Percentiles rank a stretch among this genome's conserved stretches.
Conservation (phyloP, 2,329 filamentous ascomycete species). For the Neonectria coccinea region DNA sequence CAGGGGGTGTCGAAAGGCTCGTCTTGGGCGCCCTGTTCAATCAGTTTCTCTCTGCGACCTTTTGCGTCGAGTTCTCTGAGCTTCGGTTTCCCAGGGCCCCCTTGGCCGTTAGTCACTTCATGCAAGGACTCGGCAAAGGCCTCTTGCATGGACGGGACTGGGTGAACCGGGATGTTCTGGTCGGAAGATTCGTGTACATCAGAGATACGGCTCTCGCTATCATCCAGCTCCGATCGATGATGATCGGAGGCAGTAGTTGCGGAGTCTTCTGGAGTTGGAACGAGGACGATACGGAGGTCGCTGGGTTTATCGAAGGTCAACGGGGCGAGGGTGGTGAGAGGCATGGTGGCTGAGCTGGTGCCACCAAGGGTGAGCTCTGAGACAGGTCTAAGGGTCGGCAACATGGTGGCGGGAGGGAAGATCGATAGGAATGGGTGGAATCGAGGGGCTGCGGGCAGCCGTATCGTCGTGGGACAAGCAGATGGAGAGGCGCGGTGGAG, state of each 20-base stretch:
- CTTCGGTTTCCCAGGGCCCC: slow-evolving; percentile 61
- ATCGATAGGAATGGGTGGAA: slow-evolving; percentile 15
- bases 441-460: slow-evolving; percentile 32
- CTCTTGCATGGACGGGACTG: slow-evolving; percentile 80
- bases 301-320: slow-evolving; percentile 45
- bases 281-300: slow-evolving; percentile 48
- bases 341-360: slow-evolving; percentile 46
- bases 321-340: slow-evolving; percentile 46
- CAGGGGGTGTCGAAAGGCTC: slow-evolving; percentile 79
- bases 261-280: slow-evolving; percentile 42
- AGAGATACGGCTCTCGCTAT: slow-evolving; percentile 26
- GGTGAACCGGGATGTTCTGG: slow-evolving; percentile 63
- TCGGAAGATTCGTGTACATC: slow-evolving; percentile 34
- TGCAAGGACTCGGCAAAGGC: slow-evolving; percentile 86
- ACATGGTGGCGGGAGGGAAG: slow-evolving; percentile 37
- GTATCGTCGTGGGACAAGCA: slow-evolving; percentile 28
- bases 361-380: slow-evolving; percentile 42
- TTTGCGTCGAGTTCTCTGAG: slow-evolving; percentile 67
- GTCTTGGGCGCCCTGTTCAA: slow-evolving; percentile 76
- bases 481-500: slow-evolving; percentile 22
- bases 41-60: slow-evolving; percentile 72
- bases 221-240: slow-evolving; percentile 30
- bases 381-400: slow-evolving; percentile 39
- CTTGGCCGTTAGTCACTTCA: slow-evolving; percentile 69
- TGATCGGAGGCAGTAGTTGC: slow-evolving; percentile 23